Base-by-base conservation (phyloP, 371 early-diverging fungal genomes). In the Mucor piriformis region DNA sequence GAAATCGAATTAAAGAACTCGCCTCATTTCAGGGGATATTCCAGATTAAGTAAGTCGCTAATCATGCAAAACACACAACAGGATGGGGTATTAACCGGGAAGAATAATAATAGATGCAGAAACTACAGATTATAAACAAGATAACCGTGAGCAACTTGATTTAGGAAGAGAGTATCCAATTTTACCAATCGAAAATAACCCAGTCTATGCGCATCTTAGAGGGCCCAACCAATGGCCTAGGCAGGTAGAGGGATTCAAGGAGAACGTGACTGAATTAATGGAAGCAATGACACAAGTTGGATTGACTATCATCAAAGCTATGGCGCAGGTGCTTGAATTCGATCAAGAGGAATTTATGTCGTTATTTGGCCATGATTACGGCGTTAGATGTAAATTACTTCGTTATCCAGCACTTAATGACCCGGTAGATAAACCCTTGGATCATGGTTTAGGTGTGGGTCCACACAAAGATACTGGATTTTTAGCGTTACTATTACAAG, bases 11-110 rank as follows among this genome's bases (percentile, higher is more conserved):
- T 85, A 55, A 76, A 64, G 4, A 75, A 83, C 47, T 82, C 82
- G 3, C 74, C 84, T 46, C 87, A 87, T 55, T 87, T 86, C 42
- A 74, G 86, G 15, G 88, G 88, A 6, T 88, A 87, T 63, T 83
- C 77, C 15, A 56, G 62, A 16, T 47, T 82, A 20, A 69, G 82
- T 76, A 74, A 60, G 66, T n/a, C n/a, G n/a, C n/a, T n/a, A n/a
- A n/a, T n/a, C n/a, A n/a, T n/a, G n/a, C n/a, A n/a, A n/a, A n/a
- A n/a, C n/a, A n/a, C n/a, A n/a, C n/a, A n/a, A n/a, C n/a, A n/a
- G n/a, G n/a, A n/a, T n/a, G n/a, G n/a, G n/a, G n/a, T 50, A 3
- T 27, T 18, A 27, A 13, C 10, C n/a, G n/a, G n/a, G n/a, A n/a
- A n/a, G n/a, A n/a, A n/a, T n/a, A n/a, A n/a, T n/a, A n/a, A n/a